A percentile compares a stretch with the other conserved stretches of the same genome.
phyloP scores from a whole-genome alignment of 805 yeast genomes.

The Brettanomyces nanus region DNA sequence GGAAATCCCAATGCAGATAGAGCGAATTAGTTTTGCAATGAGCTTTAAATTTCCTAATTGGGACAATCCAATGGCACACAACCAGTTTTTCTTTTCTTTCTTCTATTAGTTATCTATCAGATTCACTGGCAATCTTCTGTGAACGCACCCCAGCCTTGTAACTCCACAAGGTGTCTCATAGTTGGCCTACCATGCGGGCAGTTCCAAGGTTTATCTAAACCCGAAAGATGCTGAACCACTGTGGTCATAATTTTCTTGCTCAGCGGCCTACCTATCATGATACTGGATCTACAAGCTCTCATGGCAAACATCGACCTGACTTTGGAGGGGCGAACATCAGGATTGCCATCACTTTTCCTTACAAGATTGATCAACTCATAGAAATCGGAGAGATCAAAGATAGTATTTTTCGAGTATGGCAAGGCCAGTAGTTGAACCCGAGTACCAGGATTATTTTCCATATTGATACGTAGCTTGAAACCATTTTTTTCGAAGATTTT shows the following conservation, averaged over 20 bases:
- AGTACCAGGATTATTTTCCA: slow-evolving; percentile 45
- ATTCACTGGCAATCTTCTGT: slow-evolving; percentile 33
- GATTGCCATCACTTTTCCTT: slow-evolving; percentile 44
- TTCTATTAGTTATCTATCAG: not conserved
- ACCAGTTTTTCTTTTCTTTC: not conserved
- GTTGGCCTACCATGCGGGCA: slow-evolving; percentile 98
- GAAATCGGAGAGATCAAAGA: slow-evolving; percentile 63
- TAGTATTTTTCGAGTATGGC: slow-evolving; percentile 65
- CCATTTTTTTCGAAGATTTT: slow-evolving; percentile 67
- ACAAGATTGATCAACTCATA: slow-evolving; percentile 68
- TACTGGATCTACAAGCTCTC: slow-evolving; percentile 91
- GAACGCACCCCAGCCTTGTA: slow-evolving; percentile 38
- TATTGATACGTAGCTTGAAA: slow-evolving; percentile 48
- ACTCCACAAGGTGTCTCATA: slow-evolving; percentile 76
- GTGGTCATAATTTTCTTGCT: slow-evolving; percentile 49
- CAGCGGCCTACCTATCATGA: slow-evolving; percentile 85
- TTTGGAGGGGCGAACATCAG: slow-evolving; percentile 56
- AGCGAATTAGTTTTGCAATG: not conserved
- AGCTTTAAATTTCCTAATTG: slow-evolving; percentile 1
- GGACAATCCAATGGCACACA: not conserved
- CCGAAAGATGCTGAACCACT: slow-evolving; percentile 61
- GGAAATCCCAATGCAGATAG: too few relatives aligned
- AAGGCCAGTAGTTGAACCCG: slow-evolving; percentile 49
- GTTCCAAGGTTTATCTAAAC: slow-evolving; percentile 88
- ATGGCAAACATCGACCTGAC: slow-evolving; percentile 80